Evolutionary conservation across 2,329 filamentous ascomycete genomes (phyloP).

Genomic region (Colletotrichum costaricense): DNA sequence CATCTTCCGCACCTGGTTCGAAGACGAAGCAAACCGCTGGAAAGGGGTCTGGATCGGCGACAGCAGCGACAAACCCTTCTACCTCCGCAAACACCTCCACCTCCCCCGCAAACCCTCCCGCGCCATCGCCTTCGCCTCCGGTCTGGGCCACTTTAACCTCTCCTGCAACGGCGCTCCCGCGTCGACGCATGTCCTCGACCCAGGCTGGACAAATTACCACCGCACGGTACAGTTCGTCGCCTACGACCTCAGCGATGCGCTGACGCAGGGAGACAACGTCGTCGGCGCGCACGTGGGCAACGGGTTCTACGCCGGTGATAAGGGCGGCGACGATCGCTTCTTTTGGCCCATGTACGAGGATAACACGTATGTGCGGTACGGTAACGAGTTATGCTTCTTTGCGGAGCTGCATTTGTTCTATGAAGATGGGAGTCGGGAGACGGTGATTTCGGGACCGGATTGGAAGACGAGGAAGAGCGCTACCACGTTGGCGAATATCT

Average conservation of each 20-base stretch:
- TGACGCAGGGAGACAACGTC: slow-evolving; percentile 48
- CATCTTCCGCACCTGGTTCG: slow-evolving; percentile 55
- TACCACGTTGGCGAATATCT: slow-evolving; percentile 52
- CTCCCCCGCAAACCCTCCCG: slow-evolving; percentile 44
- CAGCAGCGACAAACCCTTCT: slow-evolving; percentile 52
- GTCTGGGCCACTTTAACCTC: slow-evolving; percentile 53
- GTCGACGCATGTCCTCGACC: slow-evolving; percentile 49
- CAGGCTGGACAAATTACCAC: slow-evolving; percentile 54
- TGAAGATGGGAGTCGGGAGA: slow-evolving; percentile 48
- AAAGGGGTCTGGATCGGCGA: slow-evolving; percentile 54
- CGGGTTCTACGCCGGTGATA: slow-evolving; percentile 57
- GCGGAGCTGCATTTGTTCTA: slow-evolving; percentile 51
- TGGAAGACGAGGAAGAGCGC: slow-evolving; percentile 52
- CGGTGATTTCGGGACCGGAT: slow-evolving; percentile 48
- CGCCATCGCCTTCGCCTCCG: slow-evolving; percentile 50
- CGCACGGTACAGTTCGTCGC: slow-evolving; percentile 54
- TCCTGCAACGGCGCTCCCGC: slow-evolving; percentile 47
- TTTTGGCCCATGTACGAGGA: slow-evolving; percentile 56
- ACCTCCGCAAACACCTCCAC: slow-evolving; percentile 48
- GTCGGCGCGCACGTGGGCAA: slow-evolving; percentile 55
- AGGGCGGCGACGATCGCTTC: slow-evolving; percentile 49
- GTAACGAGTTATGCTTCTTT: slow-evolving; percentile 54
- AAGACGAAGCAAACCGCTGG: slow-evolving; percentile 51
- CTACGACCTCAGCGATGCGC: slow-evolving; percentile 52
- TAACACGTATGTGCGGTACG: slow-evolving; percentile 51